phyloP scores from a whole-genome alignment of 768 basidiomycete genomes.

The Pluteus cervinus region DNA sequence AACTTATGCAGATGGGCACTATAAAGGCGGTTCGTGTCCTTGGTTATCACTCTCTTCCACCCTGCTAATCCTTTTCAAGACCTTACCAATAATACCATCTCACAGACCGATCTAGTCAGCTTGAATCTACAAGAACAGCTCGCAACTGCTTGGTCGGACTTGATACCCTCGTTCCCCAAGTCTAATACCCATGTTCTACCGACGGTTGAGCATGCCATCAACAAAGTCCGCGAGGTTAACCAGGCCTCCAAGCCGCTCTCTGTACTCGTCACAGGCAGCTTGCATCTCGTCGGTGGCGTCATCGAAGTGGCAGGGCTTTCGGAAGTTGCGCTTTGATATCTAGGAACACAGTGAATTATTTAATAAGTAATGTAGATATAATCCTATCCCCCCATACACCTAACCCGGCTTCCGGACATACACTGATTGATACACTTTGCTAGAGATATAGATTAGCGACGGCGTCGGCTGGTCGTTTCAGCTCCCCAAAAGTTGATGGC shows the following conservation, averaged over 20 bases:
- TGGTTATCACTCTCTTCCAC: background rate
- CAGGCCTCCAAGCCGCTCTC: conserved; percentile 27
- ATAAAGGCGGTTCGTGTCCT: conserved; percentile 68
- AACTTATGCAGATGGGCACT: conserved; percentile 84
- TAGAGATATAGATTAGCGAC: conserved; percentile 10
- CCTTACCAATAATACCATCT: conserved; percentile 63
- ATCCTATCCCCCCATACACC: too few relatives aligned
- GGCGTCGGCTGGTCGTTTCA: conserved; percentile 21
- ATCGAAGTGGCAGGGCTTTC: conserved; percentile 86
- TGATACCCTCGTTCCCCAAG: conserved; percentile 55
- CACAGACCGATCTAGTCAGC: conserved; percentile 53
- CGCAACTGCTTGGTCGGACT: conserved; percentile 61
- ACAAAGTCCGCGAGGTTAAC: conserved; percentile 44
- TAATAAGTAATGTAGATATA: too few relatives aligned
- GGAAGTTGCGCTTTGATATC: conserved; percentile 48
- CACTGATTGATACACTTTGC: too few relatives aligned
- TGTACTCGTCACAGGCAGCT: conserved; percentile 86
- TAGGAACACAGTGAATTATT: conserved; percentile 9
- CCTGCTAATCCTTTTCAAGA: conserved; percentile 40
- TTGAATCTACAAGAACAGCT: conserved; percentile 76
- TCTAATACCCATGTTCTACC: conserved; percentile 72
- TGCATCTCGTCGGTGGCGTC: conserved; percentile 91
- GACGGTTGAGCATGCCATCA: conserved; percentile 87
- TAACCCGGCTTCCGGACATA: too few relatives aligned
- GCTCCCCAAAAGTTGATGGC: conserved; percentile 50